phyloP scores from a whole-genome alignment of 1,139 yeast genomes.

The Yamadazyma sp. region DNA sequence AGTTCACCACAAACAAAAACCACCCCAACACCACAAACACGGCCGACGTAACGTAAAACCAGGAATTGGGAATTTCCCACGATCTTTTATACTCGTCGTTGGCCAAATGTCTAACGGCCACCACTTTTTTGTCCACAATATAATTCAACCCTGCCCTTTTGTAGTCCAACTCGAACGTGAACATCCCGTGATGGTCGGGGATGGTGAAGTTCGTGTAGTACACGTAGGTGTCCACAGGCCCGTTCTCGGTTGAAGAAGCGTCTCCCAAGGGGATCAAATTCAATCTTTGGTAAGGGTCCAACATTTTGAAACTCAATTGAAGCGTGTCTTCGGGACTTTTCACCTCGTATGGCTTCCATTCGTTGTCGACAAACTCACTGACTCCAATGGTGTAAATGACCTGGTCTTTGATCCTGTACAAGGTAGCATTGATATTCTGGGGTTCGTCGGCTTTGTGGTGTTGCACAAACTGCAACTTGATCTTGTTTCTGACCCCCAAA shows the following conservation, averaged over 20 bases:
- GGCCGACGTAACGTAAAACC: constrained; percentile 84
- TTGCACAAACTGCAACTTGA: constrained; percentile 54
- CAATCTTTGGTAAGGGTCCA: constrained; percentile 92
- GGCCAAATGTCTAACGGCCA: constrained; percentile 90
- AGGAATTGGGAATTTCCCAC: constrained; percentile 89
- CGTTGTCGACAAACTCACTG: constrained; percentile 57
- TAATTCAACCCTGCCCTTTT: constrained; percentile 76
- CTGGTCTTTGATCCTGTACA: constrained; percentile 75
- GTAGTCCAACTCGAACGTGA: constrained; percentile 80
- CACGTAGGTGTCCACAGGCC: constrained; percentile 36
- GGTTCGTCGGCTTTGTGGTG: constrained; percentile 55
- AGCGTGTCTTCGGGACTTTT: constrained; percentile 51
- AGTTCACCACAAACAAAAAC: constrained; percentile 70
- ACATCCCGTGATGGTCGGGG: constrained; percentile 98
- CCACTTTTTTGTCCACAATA: constrained; percentile 64
- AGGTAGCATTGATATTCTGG: constrained; percentile 33
- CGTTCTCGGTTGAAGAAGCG: constrained; percentile 33
- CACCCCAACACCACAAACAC: constrained; percentile 70
- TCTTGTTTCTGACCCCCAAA: constrained; percentile 65
- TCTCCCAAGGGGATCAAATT: constrained; percentile 51
- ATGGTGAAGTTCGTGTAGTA: constrained; percentile 55
- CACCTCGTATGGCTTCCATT: constrained; percentile 68
- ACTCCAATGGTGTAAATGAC: constrained; percentile 65
- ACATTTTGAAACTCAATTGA: constrained; percentile 85
- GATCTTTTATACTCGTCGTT: constrained; percentile 94